Base-by-base conservation (phyloP, 371 early-diverging fungal species). In the Smittium culicis region DNA sequence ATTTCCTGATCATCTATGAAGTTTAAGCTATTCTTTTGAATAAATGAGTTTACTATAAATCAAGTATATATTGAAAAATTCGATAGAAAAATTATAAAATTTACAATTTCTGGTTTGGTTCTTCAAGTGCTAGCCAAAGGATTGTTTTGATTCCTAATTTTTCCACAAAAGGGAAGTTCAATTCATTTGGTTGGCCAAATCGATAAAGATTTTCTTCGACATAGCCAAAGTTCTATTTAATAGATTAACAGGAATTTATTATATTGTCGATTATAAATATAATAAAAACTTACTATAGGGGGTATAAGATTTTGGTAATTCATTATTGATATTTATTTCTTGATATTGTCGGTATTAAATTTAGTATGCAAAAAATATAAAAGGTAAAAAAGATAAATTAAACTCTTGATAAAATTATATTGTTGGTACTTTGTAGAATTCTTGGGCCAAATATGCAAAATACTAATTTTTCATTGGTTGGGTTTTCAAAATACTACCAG, bases 1-100 rank as follows among this genome's bases (percentile, higher is more conserved):
- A 95, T 93, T 58, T 94, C 94, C 78, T 96, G 96, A 79, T 96
- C 96, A 71, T 96, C 95, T 59, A 95, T 86, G 78, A 97, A 96
- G 77, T 95, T 89, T 65, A 94, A 80, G 65, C 90, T 90, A 72
- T 2, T 14, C 5, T 32, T 60, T n/a, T n/a, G n/a, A n/a, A n/a
- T n/a, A n/a, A n/a, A n/a, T n/a, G n/a, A n/a, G n/a, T n/a, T n/a
- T n/a, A n/a, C n/a, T n/a, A n/a, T n/a, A n/a, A n/a, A n/a, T n/a
- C n/a, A n/a, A n/a, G n/a, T n/a, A n/a, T n/a, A n/a, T n/a, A n/a
- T n/a, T n/a, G n/a, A n/a, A n/a, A n/a, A n/a, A n/a, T n/a, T n/a
- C n/a, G n/a, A n/a, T n/a, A n/a, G n/a, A n/a, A n/a, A n/a, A n/a
- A n/a, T n/a, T n/a, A n/a, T n/a, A n/a, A n/a, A n/a, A 71, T 82